Percentiles rank a stretch among this genome's conserved stretches.
Conservation (phyloP, 768 basidiomycete genomes). For the Leccinum variicolor region DNA sequence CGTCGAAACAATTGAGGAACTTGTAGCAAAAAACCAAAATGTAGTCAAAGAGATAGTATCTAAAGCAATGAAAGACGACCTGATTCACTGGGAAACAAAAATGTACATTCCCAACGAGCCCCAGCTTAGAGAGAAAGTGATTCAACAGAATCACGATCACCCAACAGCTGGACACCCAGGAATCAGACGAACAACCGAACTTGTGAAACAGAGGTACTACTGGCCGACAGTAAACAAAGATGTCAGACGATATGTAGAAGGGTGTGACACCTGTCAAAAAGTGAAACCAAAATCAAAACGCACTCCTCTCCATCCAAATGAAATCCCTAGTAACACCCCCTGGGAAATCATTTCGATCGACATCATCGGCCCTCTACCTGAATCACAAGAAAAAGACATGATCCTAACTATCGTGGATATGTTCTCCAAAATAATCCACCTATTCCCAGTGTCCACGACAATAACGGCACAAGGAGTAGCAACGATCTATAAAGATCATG, state of each 20-base stretch:
- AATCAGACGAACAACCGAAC: neutral
- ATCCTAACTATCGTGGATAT: neutral
- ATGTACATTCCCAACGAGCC: neutral
- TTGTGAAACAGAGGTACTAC: neutral
- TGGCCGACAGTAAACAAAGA: neutral
- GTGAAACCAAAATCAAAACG: rapidly evolving
- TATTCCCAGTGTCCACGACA: neutral
- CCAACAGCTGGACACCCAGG: neutral
- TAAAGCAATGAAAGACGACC: neutral
- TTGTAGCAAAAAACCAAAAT: no score
- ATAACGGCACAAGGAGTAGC: neutral
- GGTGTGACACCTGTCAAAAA: neutral
- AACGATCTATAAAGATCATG: neutral
- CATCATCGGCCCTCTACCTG: neutral
- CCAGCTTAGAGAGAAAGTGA: rapidly evolving
- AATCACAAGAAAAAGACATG: neutral
- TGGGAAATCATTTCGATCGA: neutral
- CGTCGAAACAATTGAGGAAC: no score
- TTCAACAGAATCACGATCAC: neutral
- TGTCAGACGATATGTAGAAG: rapidly evolving
- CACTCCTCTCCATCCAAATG: neutral
- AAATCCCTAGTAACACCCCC: neutral
- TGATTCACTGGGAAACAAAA: neutral
- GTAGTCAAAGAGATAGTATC: no score
- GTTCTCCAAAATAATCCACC: neutral